Evolutionary conservation across 2,329 filamentous ascomycete genomes (phyloP), one percentile per base, ranked within the genome.

Genomic region (Coniochaeta sp.): DNA sequence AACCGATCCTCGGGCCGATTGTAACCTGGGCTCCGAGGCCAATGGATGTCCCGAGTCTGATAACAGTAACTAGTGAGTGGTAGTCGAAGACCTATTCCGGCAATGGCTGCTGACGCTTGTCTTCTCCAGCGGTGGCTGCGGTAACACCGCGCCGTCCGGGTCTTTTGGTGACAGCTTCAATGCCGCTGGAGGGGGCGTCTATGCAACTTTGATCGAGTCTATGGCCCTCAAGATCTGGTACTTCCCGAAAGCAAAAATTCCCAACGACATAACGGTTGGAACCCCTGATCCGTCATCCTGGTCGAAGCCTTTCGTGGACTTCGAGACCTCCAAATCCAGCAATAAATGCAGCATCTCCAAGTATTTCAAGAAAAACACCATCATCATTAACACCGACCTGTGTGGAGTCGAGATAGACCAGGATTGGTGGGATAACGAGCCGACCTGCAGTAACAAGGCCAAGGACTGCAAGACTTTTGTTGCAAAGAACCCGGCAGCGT

Each of bases 321-420:
- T 91, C 1, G 83, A 84, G 17, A 77, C 75, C 56, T 64, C 66
- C 60, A 68, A 67, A 42, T 96, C 47, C 2, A 52, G 47, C 47
- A 52, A 52, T 12, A 52, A 52, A 24, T 52, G 91, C 73, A 77
- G 91, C 64, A 84, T 91, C 64, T 75, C 84, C 63, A 71, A 71
- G 2, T 79, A 83, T 66, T 89, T 95, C 72, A 76, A 75, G 62
- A 76, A 86, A 67, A 83, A 93, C 77, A 83, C 86, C 66, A 83
- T 96, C 62, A 84, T 91, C 59, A 82, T 92, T 66, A 85, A 91
- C 76, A 90, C 47, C 40, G 62, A 8, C 59, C 62, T 17, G 60
- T 68, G 44, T 74, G 71, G 69, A 61, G 26, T 26, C 47, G 26
- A 52, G 22, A 52, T 52, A n/a, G 47, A 52, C 47, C 47, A 52